These are phyloP conservation scores for Dactylellina sp. DNA, from an alignment of 2,329 filamentous ascomycete genomes.

Conservation along the genomic window DNA sequence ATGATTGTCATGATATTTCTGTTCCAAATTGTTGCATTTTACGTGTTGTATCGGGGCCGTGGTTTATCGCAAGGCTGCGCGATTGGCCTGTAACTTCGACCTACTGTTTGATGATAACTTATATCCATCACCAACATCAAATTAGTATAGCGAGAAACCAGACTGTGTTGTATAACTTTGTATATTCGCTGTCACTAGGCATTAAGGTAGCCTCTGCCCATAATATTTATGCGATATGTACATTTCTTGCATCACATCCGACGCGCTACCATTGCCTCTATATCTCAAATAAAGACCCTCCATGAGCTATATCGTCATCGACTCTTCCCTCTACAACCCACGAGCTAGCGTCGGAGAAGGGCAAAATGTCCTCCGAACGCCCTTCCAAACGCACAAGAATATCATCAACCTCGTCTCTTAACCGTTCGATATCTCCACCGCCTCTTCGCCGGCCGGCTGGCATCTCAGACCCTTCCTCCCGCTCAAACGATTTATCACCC, in stretches of 20 bases:
- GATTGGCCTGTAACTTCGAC: background rate
- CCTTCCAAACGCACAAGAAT: conserved; percentile 43
- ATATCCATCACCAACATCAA: too few relatives aligned
- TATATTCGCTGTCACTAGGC: too few relatives aligned
- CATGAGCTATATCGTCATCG: too few relatives aligned
- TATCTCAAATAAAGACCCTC: background rate
- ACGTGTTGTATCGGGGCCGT: background rate
- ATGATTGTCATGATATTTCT: background rate
- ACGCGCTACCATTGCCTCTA: background rate
- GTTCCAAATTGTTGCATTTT: conserved; percentile 5
- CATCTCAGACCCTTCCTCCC: background rate
- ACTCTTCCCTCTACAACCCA: background rate
- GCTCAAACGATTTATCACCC: background rate
- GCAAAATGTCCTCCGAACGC: conserved; percentile 23
- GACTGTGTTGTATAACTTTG: too few relatives aligned
- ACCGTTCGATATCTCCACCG: conserved; percentile 49
- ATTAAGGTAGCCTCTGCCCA: too few relatives aligned
- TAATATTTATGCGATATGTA: too few relatives aligned
- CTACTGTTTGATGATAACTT: too few relatives aligned
- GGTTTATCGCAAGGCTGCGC: background rate
- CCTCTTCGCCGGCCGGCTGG: conserved; percentile 34
- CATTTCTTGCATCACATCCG: background rate
- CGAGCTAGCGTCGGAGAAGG: background rate
- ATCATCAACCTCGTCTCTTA: conserved; percentile 27
- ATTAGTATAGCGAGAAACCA: too few relatives aligned